These are phyloP conservation scores for Rehmannia glutinosa DNA, from an alignment of 257 asterid species.

Conservation along the genomic window DNA sequence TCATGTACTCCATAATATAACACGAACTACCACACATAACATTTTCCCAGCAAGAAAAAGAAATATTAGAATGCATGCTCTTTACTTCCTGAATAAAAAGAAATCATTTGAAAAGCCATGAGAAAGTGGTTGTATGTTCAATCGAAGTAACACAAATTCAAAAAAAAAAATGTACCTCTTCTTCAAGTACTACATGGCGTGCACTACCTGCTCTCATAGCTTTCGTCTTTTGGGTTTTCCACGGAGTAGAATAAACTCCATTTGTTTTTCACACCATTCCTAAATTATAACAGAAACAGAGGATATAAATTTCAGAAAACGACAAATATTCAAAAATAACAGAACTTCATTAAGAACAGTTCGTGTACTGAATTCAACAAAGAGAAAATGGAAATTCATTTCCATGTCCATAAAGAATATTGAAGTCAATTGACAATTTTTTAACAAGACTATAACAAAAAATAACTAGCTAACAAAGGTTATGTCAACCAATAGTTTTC, in stretches of 20 bases:
- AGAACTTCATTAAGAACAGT: background rate
- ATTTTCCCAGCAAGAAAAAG: background rate
- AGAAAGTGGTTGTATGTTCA: background rate
- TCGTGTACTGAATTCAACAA: constrained; percentile 1
- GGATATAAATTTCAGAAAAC: background rate
- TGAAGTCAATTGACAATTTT: background rate
- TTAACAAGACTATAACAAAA: background rate
- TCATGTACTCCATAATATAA: background rate
- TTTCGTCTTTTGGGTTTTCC: constrained; percentile 58
- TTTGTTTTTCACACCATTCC: constrained; percentile 99
- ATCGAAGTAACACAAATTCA: background rate
- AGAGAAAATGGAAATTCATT: background rate
- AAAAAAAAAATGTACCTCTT: constrained; percentile 50
- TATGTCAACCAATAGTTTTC: background rate
- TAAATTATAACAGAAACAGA: constrained; percentile 11
- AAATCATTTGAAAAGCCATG: background rate
- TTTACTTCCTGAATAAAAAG: background rate
- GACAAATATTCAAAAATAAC: background rate
- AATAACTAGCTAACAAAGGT: background rate
- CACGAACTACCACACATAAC: background rate
- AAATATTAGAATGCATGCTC: background rate
- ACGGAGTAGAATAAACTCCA: constrained; percentile 47
- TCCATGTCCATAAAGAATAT: background rate
- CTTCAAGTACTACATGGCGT: constrained; percentile 76
- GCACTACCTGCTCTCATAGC: constrained; percentile 88